Conservation (phyloP, 2,329 filamentous ascomycete genomes). For the Penicillium sp. region DNA sequence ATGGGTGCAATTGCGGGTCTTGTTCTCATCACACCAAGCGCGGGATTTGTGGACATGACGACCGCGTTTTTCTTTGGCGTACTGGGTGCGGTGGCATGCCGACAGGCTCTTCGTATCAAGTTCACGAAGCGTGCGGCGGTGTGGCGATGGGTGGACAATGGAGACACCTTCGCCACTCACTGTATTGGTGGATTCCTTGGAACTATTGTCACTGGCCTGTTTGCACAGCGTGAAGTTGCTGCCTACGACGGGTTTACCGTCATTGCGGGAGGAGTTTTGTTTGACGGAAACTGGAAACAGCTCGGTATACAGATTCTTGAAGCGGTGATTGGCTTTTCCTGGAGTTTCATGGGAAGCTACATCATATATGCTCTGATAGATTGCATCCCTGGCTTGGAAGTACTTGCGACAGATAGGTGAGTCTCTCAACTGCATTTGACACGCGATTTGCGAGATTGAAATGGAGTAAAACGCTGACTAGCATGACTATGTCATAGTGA, state of each 20-base stretch:
- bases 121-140: conserved; percentile 47
- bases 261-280: conserved; percentile 50
- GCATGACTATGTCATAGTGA: conserved; percentile 23
- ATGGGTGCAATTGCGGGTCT: conserved; percentile 52
- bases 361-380: conserved; percentile 50
- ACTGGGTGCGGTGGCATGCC: conserved; percentile 44
- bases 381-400: conserved; percentile 51
- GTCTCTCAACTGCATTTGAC: conserved; percentile 18
- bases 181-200: conserved; percentile 51
- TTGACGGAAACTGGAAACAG: conserved; percentile 47
- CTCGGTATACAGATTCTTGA: conserved; percentile 51
- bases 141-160: conserved; percentile 53
- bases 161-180: conserved; percentile 54
- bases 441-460: not conserved
- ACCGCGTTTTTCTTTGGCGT: conserved; percentile 49
- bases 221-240: conserved; percentile 50
- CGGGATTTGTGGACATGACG: conserved; percentile 48
- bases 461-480: not conserved
- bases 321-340: conserved; percentile 49
- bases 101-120: conserved; percentile 53
- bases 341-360: conserved; percentile 50
- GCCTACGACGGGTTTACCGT: conserved; percentile 47
- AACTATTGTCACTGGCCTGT: conserved; percentile 50
- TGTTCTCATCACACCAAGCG: conserved; percentile 51
- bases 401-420: conserved; percentile 51